phyloP scores from a whole-genome alignment of 495 filamentous ascomycete species.

The Aspergillus incahuasiensis region DNA sequence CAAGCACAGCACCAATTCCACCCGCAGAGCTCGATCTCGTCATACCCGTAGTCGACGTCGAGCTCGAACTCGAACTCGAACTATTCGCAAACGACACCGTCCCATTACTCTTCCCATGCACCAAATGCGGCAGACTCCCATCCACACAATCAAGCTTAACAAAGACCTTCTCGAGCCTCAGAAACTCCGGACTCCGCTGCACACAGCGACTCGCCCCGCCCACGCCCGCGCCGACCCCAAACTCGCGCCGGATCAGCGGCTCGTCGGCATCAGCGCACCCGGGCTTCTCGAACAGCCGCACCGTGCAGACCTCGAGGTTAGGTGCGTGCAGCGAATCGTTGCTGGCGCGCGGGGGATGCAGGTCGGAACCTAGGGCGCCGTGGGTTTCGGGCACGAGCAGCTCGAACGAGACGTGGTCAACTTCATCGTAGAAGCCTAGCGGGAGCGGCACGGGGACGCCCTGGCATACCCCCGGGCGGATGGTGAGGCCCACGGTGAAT shows the following conservation, averaged over 20 bases:
- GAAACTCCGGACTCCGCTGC: constrained; percentile 20
- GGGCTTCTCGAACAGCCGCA: constrained; percentile 35
- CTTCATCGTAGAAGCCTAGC: constrained; percentile 18
- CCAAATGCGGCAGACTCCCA: not conserved
- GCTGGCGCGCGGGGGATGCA: too few relatives aligned
- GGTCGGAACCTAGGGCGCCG: too few relatives aligned
- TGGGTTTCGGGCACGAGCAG: constrained; percentile 10
- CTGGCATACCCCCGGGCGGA: constrained; percentile 27
- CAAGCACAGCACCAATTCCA: not conserved
- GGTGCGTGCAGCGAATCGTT: not conserved
- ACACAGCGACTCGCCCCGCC: constrained; percentile 11
- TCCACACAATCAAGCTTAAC: constrained; percentile 28
- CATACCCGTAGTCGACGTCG: not conserved
- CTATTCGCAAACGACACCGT: not conserved
- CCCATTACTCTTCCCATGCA: not conserved
- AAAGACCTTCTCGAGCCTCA: constrained; percentile 32
- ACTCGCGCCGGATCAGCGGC: constrained; percentile 24
- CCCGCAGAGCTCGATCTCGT: not conserved
- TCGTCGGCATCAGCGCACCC: constrained; percentile 31
- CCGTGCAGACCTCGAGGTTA: constrained; percentile 26
- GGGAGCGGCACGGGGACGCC: constrained; percentile 28
- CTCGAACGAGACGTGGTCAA: constrained; percentile 28
- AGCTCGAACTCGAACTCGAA: too few relatives aligned
- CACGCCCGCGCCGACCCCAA: constrained; percentile 5
- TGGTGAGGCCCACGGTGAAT: constrained; percentile 22